phyloP scores from a whole-genome alignment of 768 basidiomycete species.

The Boletus tylopilopsis region DNA sequence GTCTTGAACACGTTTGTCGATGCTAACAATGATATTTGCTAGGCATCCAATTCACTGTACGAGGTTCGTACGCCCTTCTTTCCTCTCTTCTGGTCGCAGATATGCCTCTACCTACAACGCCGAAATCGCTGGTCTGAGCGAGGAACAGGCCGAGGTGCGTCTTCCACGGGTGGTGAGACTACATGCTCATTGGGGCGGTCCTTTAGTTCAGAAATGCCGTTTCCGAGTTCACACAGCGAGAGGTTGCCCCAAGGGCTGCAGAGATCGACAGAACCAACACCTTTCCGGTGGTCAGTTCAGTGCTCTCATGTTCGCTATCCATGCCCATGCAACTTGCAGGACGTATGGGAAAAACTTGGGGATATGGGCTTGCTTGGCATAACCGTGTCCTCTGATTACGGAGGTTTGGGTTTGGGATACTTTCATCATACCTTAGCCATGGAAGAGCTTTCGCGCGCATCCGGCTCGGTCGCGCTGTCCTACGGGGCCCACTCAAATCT shows the following conservation, averaged over 20 bases:
- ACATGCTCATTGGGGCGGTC: neutral
- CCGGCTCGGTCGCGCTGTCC: slow-evolving; percentile 88
- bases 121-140: slow-evolving; percentile 71
- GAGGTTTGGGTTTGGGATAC: slow-evolving; percentile 83
- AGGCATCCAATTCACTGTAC: slow-evolving; percentile 9
- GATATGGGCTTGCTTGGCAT: slow-evolving; percentile 90
- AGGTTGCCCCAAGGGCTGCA: slow-evolving; percentile 81
- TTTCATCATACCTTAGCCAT: slow-evolving; percentile 88
- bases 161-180: neutral
- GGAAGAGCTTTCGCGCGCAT: slow-evolving; percentile 90
- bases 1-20: neutral
- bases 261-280: slow-evolving; percentile 84
- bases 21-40: slow-evolving; percentile 8
- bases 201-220: slow-evolving; percentile 78
- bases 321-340: slow-evolving; percentile 40
- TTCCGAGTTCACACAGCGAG: slow-evolving; percentile 73
- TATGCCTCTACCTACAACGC: slow-evolving; percentile 59
- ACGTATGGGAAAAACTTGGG: slow-evolving; percentile 86
- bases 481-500: slow-evolving; percentile 93
- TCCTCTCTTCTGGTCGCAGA: slow-evolving; percentile 3
- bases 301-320: neutral
- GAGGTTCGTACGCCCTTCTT: neutral
- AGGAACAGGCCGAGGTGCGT: slow-evolving; percentile 75
- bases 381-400: slow-evolving; percentile 76
- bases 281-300: slow-evolving; percentile 60